A percentile compares a stretch with the other conserved stretches of the same genome.
These are phyloP conservation scores for Nitzschia palea DNA, from an alignment of 108 stramenopile species.

Conservation along the genomic window DNA sequence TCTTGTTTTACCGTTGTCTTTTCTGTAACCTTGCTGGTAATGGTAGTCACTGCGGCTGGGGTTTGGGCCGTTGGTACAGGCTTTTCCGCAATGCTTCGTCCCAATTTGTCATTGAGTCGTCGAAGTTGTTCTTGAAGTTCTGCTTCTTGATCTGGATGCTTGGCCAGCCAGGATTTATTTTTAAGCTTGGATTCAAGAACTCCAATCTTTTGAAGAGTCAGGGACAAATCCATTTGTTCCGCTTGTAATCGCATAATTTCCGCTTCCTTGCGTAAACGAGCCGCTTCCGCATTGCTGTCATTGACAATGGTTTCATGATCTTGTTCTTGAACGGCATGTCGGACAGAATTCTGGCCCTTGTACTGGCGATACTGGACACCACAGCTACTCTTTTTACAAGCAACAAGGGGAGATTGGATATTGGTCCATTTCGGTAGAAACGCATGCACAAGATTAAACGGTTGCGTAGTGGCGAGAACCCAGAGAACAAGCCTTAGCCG, in stretches of 20 bases:
- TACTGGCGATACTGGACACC: no score
- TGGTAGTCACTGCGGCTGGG: no score
- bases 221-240: conserved; percentile 40
- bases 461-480: background rate
- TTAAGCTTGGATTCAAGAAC: conserved; percentile 41
- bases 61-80: no score
- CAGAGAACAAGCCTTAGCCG: background rate
- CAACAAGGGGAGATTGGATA: background rate
- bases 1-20: background rate
- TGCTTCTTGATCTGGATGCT: conserved; percentile 28
- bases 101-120: conserved; percentile 15
- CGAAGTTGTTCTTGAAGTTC: conserved; percentile 21
- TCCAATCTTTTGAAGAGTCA: conserved; percentile 57
- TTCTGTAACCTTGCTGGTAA: no score
- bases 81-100: no score
- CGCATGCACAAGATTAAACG: background rate
- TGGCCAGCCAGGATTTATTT: conserved; percentile 26
- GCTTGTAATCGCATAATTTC: conserved; percentile 57
- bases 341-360: no score
- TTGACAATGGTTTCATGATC: no score
- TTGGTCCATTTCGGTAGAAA: background rate
- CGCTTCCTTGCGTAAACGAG: conserved; percentile 45
- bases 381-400: no score
- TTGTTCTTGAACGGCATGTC: no score
- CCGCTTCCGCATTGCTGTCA: conserved; percentile 23